Evolutionary conservation across 805 yeast species (phyloP), one percentile per base, ranked within the genome.

Genomic region (Komagataella phaffii): DNA sequence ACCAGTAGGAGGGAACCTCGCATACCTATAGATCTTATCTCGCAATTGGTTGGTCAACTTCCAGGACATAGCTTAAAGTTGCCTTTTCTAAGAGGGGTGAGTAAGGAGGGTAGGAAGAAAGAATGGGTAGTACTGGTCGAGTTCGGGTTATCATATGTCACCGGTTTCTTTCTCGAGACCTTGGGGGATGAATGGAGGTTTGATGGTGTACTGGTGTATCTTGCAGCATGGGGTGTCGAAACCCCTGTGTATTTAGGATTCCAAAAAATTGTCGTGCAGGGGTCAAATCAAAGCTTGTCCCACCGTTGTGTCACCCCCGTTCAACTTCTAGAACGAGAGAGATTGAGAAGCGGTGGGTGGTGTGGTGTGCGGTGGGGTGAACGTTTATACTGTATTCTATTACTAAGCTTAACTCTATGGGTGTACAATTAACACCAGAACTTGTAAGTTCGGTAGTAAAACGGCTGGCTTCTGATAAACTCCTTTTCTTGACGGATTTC

Each of bases 1-100:
- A 1, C 95, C 89, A 2, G 95, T 86, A 47, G 90, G 93, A 10
- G 88, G 85, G 55, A 82, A 74, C 50, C 75, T 71, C 3, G 96
- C 89, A 70, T 81, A 84, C 55, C 73, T 76, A 59, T 74, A 72
- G 53, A 85, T 80, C 59, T 75, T 69, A 40, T 79, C 77, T 54
- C 78, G 70, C 52, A 85, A 70, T 40, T 70, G 58, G 24, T 66
- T 62, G 7, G 81, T 74, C 44, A 77, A 61, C 57, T 72, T 70
- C 83, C 83, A 79, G 14, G 47, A 21, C 47, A 45, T 45, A 8
- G 40, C 14, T 30, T 30, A n/a, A 30, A 30, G 40, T 30, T 30
- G 40, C 40, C 40, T 30, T 30, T 30, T 30, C 40, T 30, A 10
- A 30, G 40, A 30, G n/a, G 40, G 40, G n/a, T 30, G 40, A 14